These are phyloP conservation scores for Alternaria burnsii DNA, from an alignment of 2,329 filamentous ascomycete genomes.

Conservation along the genomic window DNA sequence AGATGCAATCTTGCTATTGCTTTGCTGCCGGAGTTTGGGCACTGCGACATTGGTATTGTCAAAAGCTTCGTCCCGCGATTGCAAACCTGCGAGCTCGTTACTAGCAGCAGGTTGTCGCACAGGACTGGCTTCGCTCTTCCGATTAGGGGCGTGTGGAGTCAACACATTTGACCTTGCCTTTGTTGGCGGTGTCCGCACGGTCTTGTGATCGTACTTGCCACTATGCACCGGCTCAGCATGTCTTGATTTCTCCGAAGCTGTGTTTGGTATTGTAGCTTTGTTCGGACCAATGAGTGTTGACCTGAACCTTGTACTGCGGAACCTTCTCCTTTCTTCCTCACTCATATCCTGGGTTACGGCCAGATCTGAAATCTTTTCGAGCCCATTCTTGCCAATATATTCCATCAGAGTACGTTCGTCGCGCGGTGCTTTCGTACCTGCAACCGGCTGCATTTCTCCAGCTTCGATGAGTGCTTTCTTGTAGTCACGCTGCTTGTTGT, in stretches of 20 bases:
- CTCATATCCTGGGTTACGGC: not conserved
- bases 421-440: not conserved
- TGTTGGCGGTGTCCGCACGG: not conserved
- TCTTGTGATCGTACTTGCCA: not conserved
- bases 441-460: not conserved
- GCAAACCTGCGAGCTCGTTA: not conserved
- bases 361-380: not conserved
- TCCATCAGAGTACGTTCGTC: not conserved
- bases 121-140: not conserved
- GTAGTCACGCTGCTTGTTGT: not conserved
- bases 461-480: not conserved
- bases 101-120: not conserved
- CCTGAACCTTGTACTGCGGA: not conserved
- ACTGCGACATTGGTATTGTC: not conserved
- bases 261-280: not conserved
- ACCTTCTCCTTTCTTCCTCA: conserved; percentile 5
- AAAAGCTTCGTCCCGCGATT: not conserved
- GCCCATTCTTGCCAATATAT: not conserved
- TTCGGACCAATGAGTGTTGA: not conserved
- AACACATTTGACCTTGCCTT: not conserved
- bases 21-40: not conserved
- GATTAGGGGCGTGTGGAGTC: not conserved
- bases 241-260: not conserved
- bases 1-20: not conserved
- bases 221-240: not conserved